phyloP scores from a whole-genome alignment of 768 basidiomycete genomes.

The Cubamyces sp. region DNA sequence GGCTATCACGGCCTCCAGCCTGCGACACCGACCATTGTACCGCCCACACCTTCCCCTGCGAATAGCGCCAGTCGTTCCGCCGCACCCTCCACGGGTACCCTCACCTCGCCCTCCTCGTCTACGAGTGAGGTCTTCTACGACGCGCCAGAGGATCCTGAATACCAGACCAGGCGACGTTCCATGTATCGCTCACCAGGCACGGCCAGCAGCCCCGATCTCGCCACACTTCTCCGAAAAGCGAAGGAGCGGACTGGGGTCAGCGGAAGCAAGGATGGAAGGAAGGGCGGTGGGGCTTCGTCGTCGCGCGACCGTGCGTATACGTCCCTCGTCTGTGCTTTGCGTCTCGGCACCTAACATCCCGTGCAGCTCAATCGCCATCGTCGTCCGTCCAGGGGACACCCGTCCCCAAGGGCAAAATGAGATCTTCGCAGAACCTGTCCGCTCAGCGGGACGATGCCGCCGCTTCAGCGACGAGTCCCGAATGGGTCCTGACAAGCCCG shows the following conservation, averaged over 20 bases:
- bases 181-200: constrained; percentile 90
- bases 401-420: constrained; percentile 27
- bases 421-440: constrained; percentile 21
- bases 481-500: constrained; percentile 36
- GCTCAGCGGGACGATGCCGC: constrained; percentile 17
- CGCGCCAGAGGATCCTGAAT: constrained; percentile 61
- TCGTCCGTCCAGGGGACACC: constrained; percentile 26
- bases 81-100: constrained; percentile 38
- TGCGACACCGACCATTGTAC: constrained; percentile 63
- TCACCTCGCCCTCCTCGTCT: constrained; percentile 49
- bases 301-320: constrained; percentile 24
- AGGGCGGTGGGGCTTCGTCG: constrained; percentile 32
- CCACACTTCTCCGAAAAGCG: constrained; percentile 83
- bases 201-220: constrained; percentile 89
- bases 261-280: constrained; percentile 23
- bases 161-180: constrained; percentile 77
- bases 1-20: constrained; percentile 48
- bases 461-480: constrained; percentile 23
- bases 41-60: constrained; percentile 66
- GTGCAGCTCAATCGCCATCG: constrained; percentile 22
- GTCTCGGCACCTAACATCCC: background rate
- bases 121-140: constrained; percentile 67
- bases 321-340: background rate
- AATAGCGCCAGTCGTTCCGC: constrained; percentile 29
- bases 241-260: constrained; percentile 61